Evolutionary conservation across 805 yeast genomes (phyloP).

Genomic region (Torulaspora microellipsoides): DNA sequence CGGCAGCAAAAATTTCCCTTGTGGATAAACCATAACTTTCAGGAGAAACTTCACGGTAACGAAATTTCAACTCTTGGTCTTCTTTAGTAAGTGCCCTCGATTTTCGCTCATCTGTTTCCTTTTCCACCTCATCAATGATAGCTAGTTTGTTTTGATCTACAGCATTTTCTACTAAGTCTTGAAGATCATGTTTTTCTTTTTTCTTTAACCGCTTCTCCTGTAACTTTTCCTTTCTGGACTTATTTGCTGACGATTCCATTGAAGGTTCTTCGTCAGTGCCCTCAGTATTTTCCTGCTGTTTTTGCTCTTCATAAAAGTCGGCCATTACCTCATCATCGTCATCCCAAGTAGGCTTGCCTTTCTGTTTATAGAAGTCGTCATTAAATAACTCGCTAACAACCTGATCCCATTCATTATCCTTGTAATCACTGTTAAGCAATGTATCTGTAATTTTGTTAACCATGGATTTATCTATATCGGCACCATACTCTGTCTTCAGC

Average conservation of each 20-base stretch:
- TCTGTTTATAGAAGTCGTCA: conserved; percentile 71
- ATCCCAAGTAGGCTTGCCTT: conserved; percentile 60
- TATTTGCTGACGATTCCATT: conserved; percentile 35
- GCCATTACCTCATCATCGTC: conserved; percentile 54
- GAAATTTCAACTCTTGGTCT: conserved; percentile 54
- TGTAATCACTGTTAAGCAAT: conserved; percentile 81
- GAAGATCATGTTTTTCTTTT: conserved; percentile 56
- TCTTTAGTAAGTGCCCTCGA: conserved; percentile 50
- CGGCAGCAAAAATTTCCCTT: conserved; percentile 85
- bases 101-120: conserved; percentile 47
- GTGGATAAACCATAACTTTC: conserved; percentile 83
- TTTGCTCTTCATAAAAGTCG: conserved; percentile 39
- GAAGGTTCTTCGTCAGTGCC: conserved; percentile 31
- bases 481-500: conserved; percentile 41
- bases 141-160: conserved; percentile 69
- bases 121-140: conserved; percentile 64
- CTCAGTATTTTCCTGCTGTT: conserved; percentile 39
- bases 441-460: conserved; percentile 67
- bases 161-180: conserved; percentile 66
- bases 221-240: conserved; percentile 43
- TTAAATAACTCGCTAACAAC: conserved; percentile 81
- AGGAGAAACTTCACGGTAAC: conserved; percentile 92
- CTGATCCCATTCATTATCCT: conserved; percentile 85
- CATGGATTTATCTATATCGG: conserved; percentile 50
- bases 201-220: conserved; percentile 54